Conservation (phyloP, 108 stramenopile species). For the Fragilaria radians region DNA sequence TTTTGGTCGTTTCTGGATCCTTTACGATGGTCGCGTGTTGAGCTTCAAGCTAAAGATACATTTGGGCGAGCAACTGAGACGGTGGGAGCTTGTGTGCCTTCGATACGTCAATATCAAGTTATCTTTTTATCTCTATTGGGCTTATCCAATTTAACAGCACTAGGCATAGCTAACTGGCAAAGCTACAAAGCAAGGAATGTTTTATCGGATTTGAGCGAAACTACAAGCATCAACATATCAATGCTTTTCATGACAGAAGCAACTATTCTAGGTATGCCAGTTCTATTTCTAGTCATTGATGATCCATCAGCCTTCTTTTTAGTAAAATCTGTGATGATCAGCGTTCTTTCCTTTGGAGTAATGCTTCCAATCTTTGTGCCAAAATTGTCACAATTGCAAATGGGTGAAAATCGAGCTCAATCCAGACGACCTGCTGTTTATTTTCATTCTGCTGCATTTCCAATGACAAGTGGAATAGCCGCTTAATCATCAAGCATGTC, state of each 20-base stretch:
- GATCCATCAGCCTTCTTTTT: constrained; percentile 12
- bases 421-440: too few species aligned
- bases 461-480: too few species aligned
- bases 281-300: constrained; percentile 9
- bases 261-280: constrained; percentile 3
- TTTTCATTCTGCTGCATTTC: too few species aligned
- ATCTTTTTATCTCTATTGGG: constrained; percentile 6
- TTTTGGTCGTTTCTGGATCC: constrained; percentile 22
- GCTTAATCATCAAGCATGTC: too few species aligned
- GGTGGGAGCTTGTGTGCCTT: not conserved
- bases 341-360: not conserved
- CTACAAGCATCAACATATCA: not conserved
- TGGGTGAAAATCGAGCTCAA: too few species aligned
- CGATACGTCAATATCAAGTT: not conserved
- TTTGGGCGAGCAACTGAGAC: not conserved
- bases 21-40: constrained; percentile 10
- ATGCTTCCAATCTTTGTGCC: constrained; percentile 8
- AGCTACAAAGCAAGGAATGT: constrained; percentile 11
- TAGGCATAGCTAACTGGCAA: constrained; percentile 4
- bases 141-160: constrained; percentile 10
- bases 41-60: not conserved
- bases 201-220: constrained; percentile 7
- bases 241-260: constrained; percentile 5
- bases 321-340: constrained; percentile 5
- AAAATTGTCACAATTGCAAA: constrained; percentile 19